These are phyloP conservation scores for Septoria petroselini DNA, from an alignment of 2,329 filamentous ascomycete genomes.

Conservation along the genomic window DNA sequence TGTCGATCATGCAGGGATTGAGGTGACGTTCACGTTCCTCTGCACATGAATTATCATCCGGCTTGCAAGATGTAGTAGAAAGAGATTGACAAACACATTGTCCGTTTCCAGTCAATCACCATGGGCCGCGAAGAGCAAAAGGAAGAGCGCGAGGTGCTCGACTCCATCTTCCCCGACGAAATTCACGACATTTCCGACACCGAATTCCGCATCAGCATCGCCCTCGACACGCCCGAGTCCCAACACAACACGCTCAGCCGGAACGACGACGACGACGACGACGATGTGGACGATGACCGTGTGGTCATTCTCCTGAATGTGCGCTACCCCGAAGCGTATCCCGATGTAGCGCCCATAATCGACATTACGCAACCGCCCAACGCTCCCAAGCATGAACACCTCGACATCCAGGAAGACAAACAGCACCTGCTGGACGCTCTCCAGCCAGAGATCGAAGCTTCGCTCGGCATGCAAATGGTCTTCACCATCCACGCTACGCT, in stretches of 20 bases:
- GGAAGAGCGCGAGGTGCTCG: constrained; percentile 95
- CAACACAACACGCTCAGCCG: not conserved
- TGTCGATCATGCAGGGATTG: too few relatives aligned
- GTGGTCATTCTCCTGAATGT: constrained; percentile 76
- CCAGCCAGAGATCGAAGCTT: constrained; percentile 78
- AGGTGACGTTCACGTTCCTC: too few relatives aligned
- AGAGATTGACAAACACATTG: too few relatives aligned
- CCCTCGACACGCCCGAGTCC: constrained; percentile 59
- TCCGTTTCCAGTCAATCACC: not conserved
- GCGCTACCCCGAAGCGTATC: constrained; percentile 85
- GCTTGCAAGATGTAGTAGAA: too few relatives aligned
- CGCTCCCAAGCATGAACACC: constrained; percentile 64
- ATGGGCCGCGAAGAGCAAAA: constrained; percentile 75
- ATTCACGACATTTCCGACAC: constrained; percentile 92
- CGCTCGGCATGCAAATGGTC: constrained; percentile 94
- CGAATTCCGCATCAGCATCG: constrained; percentile 80
- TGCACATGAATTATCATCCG: too few relatives aligned
- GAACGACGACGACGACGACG: constrained; percentile 51
- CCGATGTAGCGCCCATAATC: constrained; percentile 78
- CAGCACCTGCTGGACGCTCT: constrained; percentile 67
- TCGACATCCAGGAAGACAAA: constrained; percentile 80
- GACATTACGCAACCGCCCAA: constrained; percentile 75
- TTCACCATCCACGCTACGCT: constrained; percentile 84
- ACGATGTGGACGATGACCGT: constrained; percentile 45
- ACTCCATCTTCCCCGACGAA: constrained; percentile 97